Conservation (phyloP, 306 rosid genomes). For the Pueraria montana region DNA sequence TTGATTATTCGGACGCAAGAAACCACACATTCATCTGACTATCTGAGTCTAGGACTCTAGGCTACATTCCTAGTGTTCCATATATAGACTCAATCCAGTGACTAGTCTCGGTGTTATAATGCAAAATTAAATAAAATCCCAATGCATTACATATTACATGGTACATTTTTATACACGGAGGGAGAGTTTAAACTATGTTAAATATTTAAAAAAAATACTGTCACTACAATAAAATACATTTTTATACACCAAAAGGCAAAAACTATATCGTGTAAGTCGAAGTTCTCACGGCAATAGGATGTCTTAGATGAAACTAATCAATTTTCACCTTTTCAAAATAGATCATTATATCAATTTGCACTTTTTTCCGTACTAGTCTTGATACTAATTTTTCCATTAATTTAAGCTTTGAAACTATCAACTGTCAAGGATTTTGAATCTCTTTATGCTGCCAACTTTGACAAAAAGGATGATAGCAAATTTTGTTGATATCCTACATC, state of each 20-base stretch:
- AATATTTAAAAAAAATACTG: no score
- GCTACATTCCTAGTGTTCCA: not conserved
- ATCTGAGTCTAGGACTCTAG: no score
- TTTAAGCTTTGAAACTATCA: not conserved
- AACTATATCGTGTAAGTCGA: no score
- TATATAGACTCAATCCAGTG: not conserved
- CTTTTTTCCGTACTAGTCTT: not conserved
- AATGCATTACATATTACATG: not conserved
- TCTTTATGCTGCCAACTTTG: not conserved
- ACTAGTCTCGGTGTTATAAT: no score
- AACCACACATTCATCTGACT: not conserved
- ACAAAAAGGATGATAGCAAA: not conserved
- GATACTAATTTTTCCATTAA: not conserved
- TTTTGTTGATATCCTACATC: not conserved
- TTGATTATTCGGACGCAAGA: not conserved
- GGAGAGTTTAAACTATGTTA: no score
- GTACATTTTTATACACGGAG: not conserved
- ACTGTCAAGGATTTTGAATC: slow-evolving; percentile 3
- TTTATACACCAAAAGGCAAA: no score
- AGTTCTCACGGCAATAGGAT: no score
- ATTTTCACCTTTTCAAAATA: not conserved
- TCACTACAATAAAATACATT: no score
- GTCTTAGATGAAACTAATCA: not conserved
- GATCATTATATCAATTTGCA: not conserved
- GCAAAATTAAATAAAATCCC: not conserved